Conservation (phyloP, 768 basidiomycete species). For the Ramaria sp. region DNA sequence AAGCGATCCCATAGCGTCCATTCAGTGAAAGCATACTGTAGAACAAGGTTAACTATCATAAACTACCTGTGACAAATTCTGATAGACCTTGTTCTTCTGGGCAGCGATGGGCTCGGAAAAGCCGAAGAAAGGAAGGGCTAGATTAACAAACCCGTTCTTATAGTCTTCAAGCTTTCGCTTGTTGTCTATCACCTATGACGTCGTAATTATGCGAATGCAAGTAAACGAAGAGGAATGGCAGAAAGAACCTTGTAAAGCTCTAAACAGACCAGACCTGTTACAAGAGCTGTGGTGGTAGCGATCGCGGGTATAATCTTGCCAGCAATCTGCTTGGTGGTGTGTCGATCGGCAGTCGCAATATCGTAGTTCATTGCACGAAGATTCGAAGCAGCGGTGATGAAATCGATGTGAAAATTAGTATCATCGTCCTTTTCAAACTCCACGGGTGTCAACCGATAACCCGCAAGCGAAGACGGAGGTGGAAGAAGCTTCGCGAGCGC, state of each 20-base stretch:
- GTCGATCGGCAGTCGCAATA: constrained; percentile 76
- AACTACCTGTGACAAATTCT: background rate
- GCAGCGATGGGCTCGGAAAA: constrained; percentile 97
- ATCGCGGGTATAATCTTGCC: constrained; percentile 99
- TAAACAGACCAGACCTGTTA: constrained; percentile 90
- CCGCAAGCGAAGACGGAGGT: constrained; percentile 81
- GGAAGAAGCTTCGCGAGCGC: constrained; percentile 64
- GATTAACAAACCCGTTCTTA: constrained; percentile 98
- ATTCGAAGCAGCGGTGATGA: constrained; percentile 96
- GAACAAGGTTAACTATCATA: background rate
- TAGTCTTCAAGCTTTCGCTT: constrained; percentile 90
- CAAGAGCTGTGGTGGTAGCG: constrained; percentile 93
- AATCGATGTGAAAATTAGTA: constrained; percentile 95
- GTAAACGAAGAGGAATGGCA: background rate
- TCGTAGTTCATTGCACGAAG: constrained; percentile 91
- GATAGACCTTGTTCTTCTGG: constrained; percentile 56
- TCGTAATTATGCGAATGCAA: background rate
- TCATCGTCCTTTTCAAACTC: constrained; percentile 99
- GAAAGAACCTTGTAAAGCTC: constrained; percentile 85
- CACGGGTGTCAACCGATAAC: constrained; percentile 91
- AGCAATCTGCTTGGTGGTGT: constrained; percentile 94
- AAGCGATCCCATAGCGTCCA: constrained; percentile 99
- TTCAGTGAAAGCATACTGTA: constrained; percentile 63
- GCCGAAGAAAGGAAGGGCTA: constrained; percentile 96
- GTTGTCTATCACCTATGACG: constrained; percentile 76